A percentile compares a stretch with the other conserved stretches of the same genome.
phyloP scores from a whole-genome alignment of 495 filamentous ascomycete species.

The Sordaria brevicollis region DNA sequence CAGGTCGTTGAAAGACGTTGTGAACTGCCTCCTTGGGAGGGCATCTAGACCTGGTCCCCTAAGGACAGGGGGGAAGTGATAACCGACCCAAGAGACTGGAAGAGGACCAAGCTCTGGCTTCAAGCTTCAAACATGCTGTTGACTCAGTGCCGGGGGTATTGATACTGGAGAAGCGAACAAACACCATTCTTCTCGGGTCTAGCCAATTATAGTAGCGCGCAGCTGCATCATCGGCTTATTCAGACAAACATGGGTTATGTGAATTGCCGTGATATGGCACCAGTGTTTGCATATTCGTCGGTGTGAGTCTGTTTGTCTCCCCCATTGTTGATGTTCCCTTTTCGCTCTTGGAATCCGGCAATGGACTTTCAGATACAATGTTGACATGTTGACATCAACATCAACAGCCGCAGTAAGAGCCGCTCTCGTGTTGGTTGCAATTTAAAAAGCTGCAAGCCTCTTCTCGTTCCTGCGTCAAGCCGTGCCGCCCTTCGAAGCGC shows the following conservation, averaged over 20 bases:
- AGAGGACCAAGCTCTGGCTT: no score
- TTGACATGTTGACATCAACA: no score
- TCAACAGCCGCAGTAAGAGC: neutral
- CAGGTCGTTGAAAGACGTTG: neutral
- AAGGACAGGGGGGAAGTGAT: neutral
- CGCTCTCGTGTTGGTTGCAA: neutral
- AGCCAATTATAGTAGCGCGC: neutral
- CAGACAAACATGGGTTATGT: neutral
- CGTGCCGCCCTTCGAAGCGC: neutral
- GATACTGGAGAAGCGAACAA: neutral
- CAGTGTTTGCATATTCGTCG: neutral
- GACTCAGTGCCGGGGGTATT: neutral
- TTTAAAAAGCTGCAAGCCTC: neutral
- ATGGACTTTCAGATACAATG: neutral
- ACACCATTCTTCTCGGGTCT: neutral
- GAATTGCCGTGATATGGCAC: neutral
- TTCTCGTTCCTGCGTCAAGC: neutral
- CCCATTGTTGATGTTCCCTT: neutral
- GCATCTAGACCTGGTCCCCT: neutral
- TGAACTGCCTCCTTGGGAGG: neutral
- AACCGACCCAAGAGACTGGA: neutral
- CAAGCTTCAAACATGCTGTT: neutral
- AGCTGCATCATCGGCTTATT: neutral
- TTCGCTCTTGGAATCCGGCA: neutral
- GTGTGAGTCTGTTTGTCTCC: neutral